Base-by-base conservation (phyloP, 139 green algal species). In the Closterium sp. region DNA sequence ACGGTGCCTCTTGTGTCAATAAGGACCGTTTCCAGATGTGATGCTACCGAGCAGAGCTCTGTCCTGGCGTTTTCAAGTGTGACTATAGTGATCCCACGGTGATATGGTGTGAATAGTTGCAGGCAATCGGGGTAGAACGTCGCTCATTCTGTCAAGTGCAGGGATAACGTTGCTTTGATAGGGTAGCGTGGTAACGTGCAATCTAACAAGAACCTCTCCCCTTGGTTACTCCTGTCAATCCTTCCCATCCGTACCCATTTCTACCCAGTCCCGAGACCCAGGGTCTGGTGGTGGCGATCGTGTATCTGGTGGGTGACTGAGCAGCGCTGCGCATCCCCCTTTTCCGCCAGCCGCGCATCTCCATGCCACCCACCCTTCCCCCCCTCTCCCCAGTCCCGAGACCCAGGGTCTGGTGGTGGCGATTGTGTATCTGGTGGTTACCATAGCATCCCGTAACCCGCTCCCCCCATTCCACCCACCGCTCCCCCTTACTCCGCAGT, bases 391-490 rank as follows among this genome's bases (percentile, higher is more conserved):
- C 30, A 55, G 86, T 69, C 64, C 64, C 10, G 64, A 83, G 64
- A 28, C 64, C 12, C 23, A 88, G 31, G 23, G 28, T 87, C 21
- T 90, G 31, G 16, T 81, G 23, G 94, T 97, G 31, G 94, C 94
- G n/a, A 96, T 97, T 30, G 95, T 98, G 0, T 98, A 97, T 92
- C 94, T 99, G 38, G 87, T 98, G 19, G 97, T 96, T 93, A 95
- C 98, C 84, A 97, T 99, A 64, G 93, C 97, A 84, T 98, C 98
- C 87, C 96, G 99, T 95, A 95, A 97, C 84, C 91, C 93, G 93
- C 98, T 98, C 93, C 97, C 90, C 86, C 90, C 85, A 23, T 16
- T 23, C 28, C 34, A 91, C 36, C 86, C 87, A 7, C 55, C 36
- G n/a, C n/a, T n/a, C n/a, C n/a, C n/a, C n/a, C n/a, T n/a, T n/a